A percentile compares a stretch with the other conserved stretches of the same genome.
Conservation (phyloP, 306 rosid species). For the Malus sylvestris region DNA sequence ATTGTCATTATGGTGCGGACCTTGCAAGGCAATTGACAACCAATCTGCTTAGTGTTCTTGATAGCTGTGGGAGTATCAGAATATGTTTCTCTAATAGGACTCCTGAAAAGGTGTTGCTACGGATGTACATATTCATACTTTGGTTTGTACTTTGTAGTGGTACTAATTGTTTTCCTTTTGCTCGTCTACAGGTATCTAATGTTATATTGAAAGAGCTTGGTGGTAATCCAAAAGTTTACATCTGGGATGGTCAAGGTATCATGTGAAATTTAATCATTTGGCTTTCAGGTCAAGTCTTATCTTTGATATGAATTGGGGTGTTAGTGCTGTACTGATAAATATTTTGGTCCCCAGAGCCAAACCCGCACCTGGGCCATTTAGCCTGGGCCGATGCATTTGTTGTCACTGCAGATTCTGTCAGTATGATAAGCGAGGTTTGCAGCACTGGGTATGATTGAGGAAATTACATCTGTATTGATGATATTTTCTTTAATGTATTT, state of each 20-base stretch:
- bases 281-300: background rate
- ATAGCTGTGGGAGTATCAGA: slow-evolving; percentile 80
- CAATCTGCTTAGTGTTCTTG: slow-evolving; percentile 57
- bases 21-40: slow-evolving; percentile 74
- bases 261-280: background rate
- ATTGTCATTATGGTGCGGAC: slow-evolving; percentile 77
- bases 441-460: slow-evolving; percentile 77
- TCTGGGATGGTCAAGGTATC: slow-evolving; percentile 84
- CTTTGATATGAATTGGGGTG: background rate
- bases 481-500: background rate
- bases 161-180: background rate
- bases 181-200: slow-evolving; percentile 49
- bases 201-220: slow-evolving; percentile 63
- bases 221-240: slow-evolving; percentile 67
- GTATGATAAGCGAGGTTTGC: slow-evolving; percentile 88
- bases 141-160: background rate
- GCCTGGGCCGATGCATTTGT: slow-evolving; percentile 97
- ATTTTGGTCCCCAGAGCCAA: slow-evolving; percentile 50
- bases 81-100: slow-evolving; percentile 89
- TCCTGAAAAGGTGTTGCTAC: slow-evolving; percentile 58
- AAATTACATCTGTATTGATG: background rate
- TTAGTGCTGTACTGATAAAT: background rate
- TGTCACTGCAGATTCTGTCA: slow-evolving; percentile 92
- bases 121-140: background rate
- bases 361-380: slow-evolving; percentile 80